These are phyloP conservation scores for Eutypa lata DNA, from an alignment of 2,329 filamentous ascomycete genomes.

Conservation along the genomic window DNA sequence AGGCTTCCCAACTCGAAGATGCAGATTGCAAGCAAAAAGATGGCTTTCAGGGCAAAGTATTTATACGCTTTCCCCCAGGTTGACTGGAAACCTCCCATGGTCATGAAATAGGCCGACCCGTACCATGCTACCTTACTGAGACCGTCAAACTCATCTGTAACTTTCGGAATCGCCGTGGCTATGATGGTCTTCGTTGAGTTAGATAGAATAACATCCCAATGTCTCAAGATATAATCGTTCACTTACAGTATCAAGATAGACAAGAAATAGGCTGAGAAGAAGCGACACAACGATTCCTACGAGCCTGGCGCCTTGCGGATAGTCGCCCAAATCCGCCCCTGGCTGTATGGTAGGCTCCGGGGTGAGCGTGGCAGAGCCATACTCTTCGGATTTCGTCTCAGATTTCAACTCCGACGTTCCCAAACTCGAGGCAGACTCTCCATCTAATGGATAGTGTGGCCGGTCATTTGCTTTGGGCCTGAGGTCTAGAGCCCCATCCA, in stretches of 20 bases:
- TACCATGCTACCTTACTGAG: constrained; percentile 58
- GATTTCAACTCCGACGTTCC: too few species aligned
- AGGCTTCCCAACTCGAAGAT: constrained; percentile 13
- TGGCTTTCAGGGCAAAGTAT: constrained; percentile 31
- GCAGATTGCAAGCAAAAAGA: constrained; percentile 12
- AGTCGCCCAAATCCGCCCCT: constrained; percentile 20
- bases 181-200: constrained; percentile 45
- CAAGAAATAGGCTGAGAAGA: constrained; percentile 46
- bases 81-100: constrained; percentile 42
- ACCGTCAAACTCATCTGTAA: constrained; percentile 50
- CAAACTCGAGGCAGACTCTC: too few species aligned
- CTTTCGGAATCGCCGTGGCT: constrained; percentile 55
- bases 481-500: too few species aligned
- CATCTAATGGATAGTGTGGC: too few species aligned
- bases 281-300: constrained; percentile 44
- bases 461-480: too few species aligned
- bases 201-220: not conserved
- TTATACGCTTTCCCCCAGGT: constrained; percentile 47
- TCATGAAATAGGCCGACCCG: constrained; percentile 52
- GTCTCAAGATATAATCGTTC: too few species aligned
- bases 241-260: constrained; percentile 44
- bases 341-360: too few species aligned
- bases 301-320: constrained; percentile 37
- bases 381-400: too few species aligned
- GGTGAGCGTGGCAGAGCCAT: too few species aligned